Conservation (phyloP, 2,329 filamentous ascomycete species). For the Achaetomium macrosporum region DNA sequence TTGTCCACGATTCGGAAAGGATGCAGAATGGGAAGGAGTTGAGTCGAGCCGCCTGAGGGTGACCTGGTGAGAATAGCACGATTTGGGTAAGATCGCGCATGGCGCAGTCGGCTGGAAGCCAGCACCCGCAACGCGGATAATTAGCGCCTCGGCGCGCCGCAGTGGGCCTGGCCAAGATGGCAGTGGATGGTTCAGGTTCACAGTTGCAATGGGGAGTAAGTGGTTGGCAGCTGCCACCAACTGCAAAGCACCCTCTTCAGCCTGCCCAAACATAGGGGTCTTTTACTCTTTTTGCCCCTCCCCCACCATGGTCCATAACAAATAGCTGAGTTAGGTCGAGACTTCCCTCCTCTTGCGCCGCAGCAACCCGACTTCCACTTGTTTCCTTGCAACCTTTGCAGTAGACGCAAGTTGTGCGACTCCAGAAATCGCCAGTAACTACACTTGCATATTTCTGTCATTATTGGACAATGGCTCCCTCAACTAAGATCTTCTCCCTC, state of each 20-base stretch:
- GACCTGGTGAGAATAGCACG: not conserved
- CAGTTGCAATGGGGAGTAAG: not conserved
- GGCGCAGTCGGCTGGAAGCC: not conserved
- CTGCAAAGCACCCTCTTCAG: slow-evolving; percentile 11
- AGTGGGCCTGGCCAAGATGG: not conserved
- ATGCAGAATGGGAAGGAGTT: not conserved
- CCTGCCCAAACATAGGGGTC: slow-evolving; percentile 8
- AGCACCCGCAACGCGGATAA: not conserved
- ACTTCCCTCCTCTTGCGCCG: slow-evolving; percentile 4
- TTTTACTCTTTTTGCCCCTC: slow-evolving; percentile 23
- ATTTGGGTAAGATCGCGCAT: not conserved
- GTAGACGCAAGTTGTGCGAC: slow-evolving; percentile 1
- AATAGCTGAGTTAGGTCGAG: slow-evolving; percentile 3
- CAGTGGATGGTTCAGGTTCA: no score
- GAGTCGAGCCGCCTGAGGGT: no score
- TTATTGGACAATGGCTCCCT: slow-evolving; percentile 36
- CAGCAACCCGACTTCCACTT: slow-evolving; percentile 4
- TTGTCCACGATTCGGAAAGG: not conserved
- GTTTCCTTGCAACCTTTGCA: not conserved
- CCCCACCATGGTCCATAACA: slow-evolving; percentile 21
- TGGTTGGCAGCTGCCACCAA: slow-evolving; percentile 9
- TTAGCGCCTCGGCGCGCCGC: not conserved
- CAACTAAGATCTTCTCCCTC: slow-evolving; percentile 72
- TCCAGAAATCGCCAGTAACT: not conserved
- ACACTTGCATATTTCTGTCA: slow-evolving; percentile 18